Base-by-base conservation (phyloP, 2,329 filamentous ascomycete species). In the Thermothelomyces thermophilus region DNA sequence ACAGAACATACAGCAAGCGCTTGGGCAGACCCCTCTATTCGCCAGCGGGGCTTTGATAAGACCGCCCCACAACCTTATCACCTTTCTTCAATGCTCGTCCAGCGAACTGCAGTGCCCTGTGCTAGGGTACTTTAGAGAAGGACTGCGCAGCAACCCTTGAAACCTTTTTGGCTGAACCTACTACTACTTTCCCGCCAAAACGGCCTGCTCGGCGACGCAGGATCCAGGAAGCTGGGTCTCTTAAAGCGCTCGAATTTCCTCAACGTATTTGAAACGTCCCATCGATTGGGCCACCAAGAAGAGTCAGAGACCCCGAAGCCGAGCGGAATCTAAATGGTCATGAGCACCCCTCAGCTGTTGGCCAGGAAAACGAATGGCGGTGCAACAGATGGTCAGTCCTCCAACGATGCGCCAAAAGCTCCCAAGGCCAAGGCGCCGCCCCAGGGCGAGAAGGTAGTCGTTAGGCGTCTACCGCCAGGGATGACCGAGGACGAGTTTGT, bases 401-500 rank as follows among this genome's bases (percentile, higher is more conserved):
- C 69, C n/a, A 59, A 65, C 33, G 66, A 73, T 39, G 51, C 68
- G 26, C 56, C 67, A 5, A 69, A 65, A 50, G 56, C 71, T 3
- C 62, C 69, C 41, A 83, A 75, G 65, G 67, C 71, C 28, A 75
- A 77, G 58, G 60, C 70, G 3, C 66, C 77, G 2, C 67, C 74
- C 16, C 77, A 82, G 50, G 86, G 87, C 52, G 78, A 94, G 62
- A 97, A 97, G 73, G 76, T 95, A 11, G 75, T 94, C 20, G 75
- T 96, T 48, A 83, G 94, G 46, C 80, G 91, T 50, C 77, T 98
- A 3, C 88, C 93, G 9, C 90, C 93, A 1, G 88, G 86, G 8
- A 75, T 98, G 65, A 94, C 87, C 0, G 79, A 87, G 62, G 68
- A 76, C 1, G 93, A 98, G 62, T 91, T 94, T 56, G 74, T 83